These are phyloP conservation scores for Yamadazyma sp. DNA, from an alignment of 805 yeast genomes.

Conservation along the genomic window DNA sequence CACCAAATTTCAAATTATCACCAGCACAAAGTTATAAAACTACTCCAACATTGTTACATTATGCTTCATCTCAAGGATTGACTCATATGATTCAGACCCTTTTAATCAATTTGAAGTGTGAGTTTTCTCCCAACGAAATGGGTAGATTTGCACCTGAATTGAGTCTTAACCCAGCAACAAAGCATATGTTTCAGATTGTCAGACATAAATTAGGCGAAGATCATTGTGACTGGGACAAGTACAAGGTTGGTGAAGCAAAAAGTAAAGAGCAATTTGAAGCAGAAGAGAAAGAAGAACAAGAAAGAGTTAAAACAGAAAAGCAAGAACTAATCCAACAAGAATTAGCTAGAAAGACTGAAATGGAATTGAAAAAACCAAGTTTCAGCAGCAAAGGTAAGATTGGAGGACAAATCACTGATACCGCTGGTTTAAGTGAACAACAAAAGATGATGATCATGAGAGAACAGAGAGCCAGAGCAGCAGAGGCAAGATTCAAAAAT, in stretches of 20 bases:
- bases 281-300: conserved; percentile 34
- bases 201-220: conserved; percentile 68
- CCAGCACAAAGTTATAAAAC: conserved; percentile 52
- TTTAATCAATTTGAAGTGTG: conserved; percentile 61
- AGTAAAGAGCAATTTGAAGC: conserved; percentile 55
- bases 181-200: conserved; percentile 62
- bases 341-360: conserved; percentile 40
- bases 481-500: conserved; percentile 72
- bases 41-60: conserved; percentile 77
- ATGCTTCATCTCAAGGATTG: conserved; percentile 65
- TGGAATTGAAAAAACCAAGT: conserved; percentile 33
- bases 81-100: conserved; percentile 65
- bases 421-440: conserved; percentile 65
- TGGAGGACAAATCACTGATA: conserved; percentile 32
- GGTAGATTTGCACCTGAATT: conserved; percentile 73
- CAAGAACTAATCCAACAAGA: conserved; percentile 42
- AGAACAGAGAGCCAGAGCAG: conserved; percentile 95
- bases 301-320: conserved; percentile 36
- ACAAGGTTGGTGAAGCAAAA: conserved; percentile 61
- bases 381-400: conserved; percentile 31
- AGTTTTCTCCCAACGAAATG: conserved; percentile 51
- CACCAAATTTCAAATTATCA: conserved; percentile 49
- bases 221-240: conserved; percentile 64
- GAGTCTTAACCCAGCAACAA: conserved; percentile 44
- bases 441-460: conserved; percentile 81